Percentiles rank a stretch among this genome's conserved stretches.
Conservation (phyloP, 441 rosid genomes). For the Aquilaria agallochum region DNA sequence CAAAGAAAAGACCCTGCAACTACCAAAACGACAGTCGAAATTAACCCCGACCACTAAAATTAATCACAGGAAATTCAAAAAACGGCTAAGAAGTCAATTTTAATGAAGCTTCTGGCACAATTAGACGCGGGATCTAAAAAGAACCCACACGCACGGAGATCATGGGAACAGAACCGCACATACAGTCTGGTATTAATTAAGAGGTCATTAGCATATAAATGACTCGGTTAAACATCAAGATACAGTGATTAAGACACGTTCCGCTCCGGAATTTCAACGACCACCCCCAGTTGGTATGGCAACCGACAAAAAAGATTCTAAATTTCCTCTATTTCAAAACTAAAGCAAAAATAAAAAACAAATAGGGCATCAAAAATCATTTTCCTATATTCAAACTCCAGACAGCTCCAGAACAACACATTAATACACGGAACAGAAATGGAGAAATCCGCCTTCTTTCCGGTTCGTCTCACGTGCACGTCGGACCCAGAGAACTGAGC, state of each 20-base stretch:
- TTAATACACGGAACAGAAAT: neutral
- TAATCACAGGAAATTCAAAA: neutral
- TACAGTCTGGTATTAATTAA: slow-evolving; percentile 5
- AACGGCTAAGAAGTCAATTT: slow-evolving; percentile 7
- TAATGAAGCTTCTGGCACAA: slow-evolving; percentile 11
- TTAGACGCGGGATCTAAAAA: neutral
- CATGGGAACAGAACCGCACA: neutral
- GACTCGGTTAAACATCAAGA: slow-evolving; percentile 10
- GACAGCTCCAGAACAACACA: neutral
- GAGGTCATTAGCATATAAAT: neutral
- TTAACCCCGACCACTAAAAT: slow-evolving; percentile 5
- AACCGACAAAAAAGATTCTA: slow-evolving; percentile 30
- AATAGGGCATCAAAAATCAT: slow-evolving; percentile 29
- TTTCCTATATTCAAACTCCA: neutral
- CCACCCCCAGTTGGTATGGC: slow-evolving; percentile 17
- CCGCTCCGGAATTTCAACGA: slow-evolving; percentile 12
- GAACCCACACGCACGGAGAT: neutral
- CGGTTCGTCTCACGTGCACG: slow-evolving; percentile 12
- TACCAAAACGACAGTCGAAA: slow-evolving; percentile 32
- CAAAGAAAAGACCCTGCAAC: slow-evolving; percentile 37
- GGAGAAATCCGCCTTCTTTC: neutral
- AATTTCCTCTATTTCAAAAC: too few species aligned
- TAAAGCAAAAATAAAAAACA: slow-evolving; percentile 9
- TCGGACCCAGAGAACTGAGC: slow-evolving; percentile 10
- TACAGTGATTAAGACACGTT: slow-evolving; percentile 27